Evolutionary conservation across 2,329 filamentous ascomycete species (phyloP).

Genomic region (Myriosclerotinia duriaeana): DNA sequence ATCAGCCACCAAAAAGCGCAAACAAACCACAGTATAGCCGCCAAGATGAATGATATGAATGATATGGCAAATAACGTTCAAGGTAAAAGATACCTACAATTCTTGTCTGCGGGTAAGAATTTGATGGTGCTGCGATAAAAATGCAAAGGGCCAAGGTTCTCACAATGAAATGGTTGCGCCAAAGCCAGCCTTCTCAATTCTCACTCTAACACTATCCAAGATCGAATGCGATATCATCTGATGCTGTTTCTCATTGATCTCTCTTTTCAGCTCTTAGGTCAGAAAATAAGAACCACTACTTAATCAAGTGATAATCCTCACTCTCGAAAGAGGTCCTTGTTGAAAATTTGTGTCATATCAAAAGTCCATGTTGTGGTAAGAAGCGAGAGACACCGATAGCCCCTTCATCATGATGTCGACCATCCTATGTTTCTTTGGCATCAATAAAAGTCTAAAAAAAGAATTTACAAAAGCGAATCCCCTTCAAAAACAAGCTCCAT

Average conservation of each 20-base stretch:
- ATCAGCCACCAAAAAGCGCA: conserved; percentile 3
- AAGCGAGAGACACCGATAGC: conserved; percentile 2
- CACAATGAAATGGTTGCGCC: conserved; percentile 2
- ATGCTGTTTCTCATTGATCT: conserved; percentile 9
- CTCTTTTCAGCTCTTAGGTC: conserved; percentile 1
- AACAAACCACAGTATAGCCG: not conserved
- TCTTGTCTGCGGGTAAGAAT: not conserved
- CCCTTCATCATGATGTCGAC: conserved; percentile 12
- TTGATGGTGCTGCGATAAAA: not conserved
- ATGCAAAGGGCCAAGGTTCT: conserved; percentile 1
- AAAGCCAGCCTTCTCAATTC: conserved; percentile 21
- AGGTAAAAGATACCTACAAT: not conserved
- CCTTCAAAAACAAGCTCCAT: conserved; percentile 24
- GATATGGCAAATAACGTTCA: not conserved
- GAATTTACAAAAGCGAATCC: conserved; percentile 19
- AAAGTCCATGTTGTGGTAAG: not conserved
- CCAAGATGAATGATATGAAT: not conserved
- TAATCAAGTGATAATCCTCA: conserved; percentile 1
- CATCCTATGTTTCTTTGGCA: conserved; percentile 12
- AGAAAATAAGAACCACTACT: not conserved
- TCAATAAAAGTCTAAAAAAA: not conserved
- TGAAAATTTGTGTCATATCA: not conserved
- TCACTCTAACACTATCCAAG: conserved; percentile 8
- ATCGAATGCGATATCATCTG: conserved; percentile 21
- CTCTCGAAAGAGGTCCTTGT: not conserved